phyloP scores from a whole-genome alignment of 1,284 basidiomycete genomes.

The Cerioporus squamosus region DNA sequence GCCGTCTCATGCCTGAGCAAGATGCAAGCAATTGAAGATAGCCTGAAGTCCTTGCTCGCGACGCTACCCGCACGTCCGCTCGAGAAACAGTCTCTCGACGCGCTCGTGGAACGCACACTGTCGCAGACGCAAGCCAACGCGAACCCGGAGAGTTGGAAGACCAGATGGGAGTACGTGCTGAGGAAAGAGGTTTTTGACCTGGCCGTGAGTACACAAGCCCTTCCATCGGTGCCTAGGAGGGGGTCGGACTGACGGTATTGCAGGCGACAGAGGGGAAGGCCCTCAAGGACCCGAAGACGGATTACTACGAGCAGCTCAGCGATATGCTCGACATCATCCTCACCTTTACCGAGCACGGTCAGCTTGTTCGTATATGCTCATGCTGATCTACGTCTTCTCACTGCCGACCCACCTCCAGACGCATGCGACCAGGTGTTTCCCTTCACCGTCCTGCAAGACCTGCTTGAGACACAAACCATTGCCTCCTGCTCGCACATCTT shows the following conservation, averaged over 20 bases:
- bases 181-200: slow-evolving; percentile 69
- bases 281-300: slow-evolving; percentile 46
- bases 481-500: slow-evolving; percentile 82
- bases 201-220: slow-evolving; percentile 64
- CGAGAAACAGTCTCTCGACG: slow-evolving; percentile 50
- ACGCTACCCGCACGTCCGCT: slow-evolving; percentile 56
- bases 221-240: neutral
- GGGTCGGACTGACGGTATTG: neutral
- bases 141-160: slow-evolving; percentile 61
- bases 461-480: slow-evolving; percentile 84
- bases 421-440: slow-evolving; percentile 58
- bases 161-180: slow-evolving; percentile 73
- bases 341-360: slow-evolving; percentile 75
- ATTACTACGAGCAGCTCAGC: slow-evolving; percentile 66
- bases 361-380: slow-evolving; percentile 26
- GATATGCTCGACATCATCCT: slow-evolving; percentile 72
- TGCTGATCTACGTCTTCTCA: neutral
- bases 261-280: slow-evolving; percentile 69
- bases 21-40: slow-evolving; percentile 31
- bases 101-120: slow-evolving; percentile 53
- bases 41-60: slow-evolving; percentile 45
- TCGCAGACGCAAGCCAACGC: slow-evolving; percentile 41
- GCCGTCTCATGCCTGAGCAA: neutral
- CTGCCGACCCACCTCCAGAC: slow-evolving; percentile 39
- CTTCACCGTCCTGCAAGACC: slow-evolving; percentile 71